Percentiles rank a stretch among this genome's conserved stretches.
Evolutionary conservation across 352 stramenopile genomes (phyloP).

Genomic region (Phytophthora pistaciae): DNA sequence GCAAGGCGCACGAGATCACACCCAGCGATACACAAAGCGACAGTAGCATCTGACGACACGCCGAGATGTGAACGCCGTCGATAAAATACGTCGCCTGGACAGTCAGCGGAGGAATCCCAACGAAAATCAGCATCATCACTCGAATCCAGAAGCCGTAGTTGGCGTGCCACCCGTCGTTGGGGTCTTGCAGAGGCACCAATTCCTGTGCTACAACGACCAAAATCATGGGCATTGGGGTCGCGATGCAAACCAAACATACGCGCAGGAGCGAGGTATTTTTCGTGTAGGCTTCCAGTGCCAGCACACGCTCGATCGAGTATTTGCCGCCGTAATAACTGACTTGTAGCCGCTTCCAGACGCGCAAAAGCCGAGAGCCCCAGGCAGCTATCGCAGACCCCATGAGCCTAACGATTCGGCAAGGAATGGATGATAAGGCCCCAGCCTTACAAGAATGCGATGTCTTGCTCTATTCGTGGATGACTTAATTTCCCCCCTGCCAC

Average conservation of each 20-base stretch:
- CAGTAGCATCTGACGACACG: background rate
- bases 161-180: background rate
- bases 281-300: constrained; percentile 18
- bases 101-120: background rate
- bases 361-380: background rate
- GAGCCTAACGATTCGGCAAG: too few species aligned
- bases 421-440: too few species aligned
- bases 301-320: constrained; percentile 10
- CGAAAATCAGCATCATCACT: background rate
- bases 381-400: background rate
- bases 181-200: constrained; percentile 15
- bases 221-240: constrained; percentile 5
- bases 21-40: background rate
- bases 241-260: constrained; percentile 5
- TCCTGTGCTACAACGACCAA: background rate
- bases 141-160: constrained; percentile 25
- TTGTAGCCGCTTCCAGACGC: constrained; percentile 8
- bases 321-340: constrained; percentile 13
- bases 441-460: background rate
- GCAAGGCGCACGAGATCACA: background rate
- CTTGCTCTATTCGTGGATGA: background rate
- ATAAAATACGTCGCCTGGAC: constrained; percentile 13
- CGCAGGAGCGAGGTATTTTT: constrained; percentile 3
- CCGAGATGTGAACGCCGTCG: constrained; percentile 1
- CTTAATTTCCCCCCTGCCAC: background rate